Evolutionary conservation across 148 eudicot genomes (phyloP).

Genomic region (Camellia lanceoleosa): DNA sequence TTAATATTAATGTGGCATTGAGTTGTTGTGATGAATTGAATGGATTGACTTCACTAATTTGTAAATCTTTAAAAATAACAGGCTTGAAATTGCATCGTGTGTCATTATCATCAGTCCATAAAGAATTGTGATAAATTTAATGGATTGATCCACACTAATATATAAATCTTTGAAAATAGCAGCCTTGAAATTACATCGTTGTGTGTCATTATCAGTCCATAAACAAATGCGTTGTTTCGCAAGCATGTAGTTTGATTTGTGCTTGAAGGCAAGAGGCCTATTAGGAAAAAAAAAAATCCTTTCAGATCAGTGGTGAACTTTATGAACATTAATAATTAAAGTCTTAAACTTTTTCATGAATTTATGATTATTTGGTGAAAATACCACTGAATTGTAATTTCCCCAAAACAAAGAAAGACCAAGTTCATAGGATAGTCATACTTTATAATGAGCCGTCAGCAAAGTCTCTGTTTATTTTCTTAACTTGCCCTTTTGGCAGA

Average conservation of each 20-base stretch:
- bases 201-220: not conserved
- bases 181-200: not conserved
- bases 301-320: too few species aligned
- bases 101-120: not conserved
- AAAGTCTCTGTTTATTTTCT: not conserved
- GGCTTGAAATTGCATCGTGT: not conserved
- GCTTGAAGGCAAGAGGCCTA: not conserved
- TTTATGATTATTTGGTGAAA: too few species aligned
- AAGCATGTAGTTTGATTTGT: constrained; percentile 1
- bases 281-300: too few species aligned
- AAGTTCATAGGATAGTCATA: not conserved
- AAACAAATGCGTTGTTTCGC: not conserved
- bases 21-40: not conserved
- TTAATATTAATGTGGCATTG: not conserved
- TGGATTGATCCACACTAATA: not conserved
- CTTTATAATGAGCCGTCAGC: not conserved
- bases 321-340: too few species aligned
- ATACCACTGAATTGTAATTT: too few species aligned
- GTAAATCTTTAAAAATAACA: too few species aligned
- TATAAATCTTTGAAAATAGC: not conserved
- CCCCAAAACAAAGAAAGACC: too few species aligned
- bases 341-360: too few species aligned
- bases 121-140: not conserved
- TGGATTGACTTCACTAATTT: not conserved
- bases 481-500: not conserved